A percentile compares a stretch with the other conserved stretches of the same genome.
These are phyloP conservation scores for Sordariomycetes sp. DNA, from an alignment of 2,329 filamentous ascomycete genomes.

Conservation along the genomic window DNA sequence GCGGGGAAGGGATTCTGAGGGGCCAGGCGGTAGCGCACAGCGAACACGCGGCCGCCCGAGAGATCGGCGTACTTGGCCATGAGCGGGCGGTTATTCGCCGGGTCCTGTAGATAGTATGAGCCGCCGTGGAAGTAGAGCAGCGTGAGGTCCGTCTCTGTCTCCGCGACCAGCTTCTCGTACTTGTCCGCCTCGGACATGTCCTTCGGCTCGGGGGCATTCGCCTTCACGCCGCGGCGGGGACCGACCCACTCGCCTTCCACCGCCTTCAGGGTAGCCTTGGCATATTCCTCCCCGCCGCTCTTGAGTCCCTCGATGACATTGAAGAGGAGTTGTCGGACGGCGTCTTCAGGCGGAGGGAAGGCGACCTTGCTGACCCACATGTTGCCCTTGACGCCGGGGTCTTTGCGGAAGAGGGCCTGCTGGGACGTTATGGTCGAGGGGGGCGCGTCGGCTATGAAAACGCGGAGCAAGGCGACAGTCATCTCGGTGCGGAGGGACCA, in stretches of 20 bases:
- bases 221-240: conserved; percentile 44
- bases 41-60: conserved; percentile 57
- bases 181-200: conserved; percentile 50
- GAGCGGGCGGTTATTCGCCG: conserved; percentile 49
- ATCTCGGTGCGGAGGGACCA: conserved; percentile 6
- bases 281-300: not conserved
- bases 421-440: conserved; percentile 5
- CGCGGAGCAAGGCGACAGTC: conserved; percentile 5
- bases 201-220: conserved; percentile 37
- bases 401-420: conserved; percentile 15
- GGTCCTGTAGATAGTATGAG: conserved; percentile 63
- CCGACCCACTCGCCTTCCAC: conserved; percentile 70
- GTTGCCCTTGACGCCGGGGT: conserved; percentile 47
- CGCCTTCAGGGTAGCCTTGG: conserved; percentile 21
- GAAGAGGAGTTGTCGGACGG: not conserved
- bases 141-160: conserved; percentile 49
- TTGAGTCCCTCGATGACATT: not conserved
- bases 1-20: conserved; percentile 67
- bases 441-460: conserved; percentile 2
- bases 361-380: conserved; percentile 58
- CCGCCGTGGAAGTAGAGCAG: conserved; percentile 69
- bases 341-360: conserved; percentile 36
- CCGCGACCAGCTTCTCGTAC: conserved; percentile 56
- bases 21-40: conserved; percentile 63
- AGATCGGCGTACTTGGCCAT: conserved; percentile 53